Base-by-base conservation (phyloP, 2,329 filamentous ascomycete genomes). In the Xylaria sp. region DNA sequence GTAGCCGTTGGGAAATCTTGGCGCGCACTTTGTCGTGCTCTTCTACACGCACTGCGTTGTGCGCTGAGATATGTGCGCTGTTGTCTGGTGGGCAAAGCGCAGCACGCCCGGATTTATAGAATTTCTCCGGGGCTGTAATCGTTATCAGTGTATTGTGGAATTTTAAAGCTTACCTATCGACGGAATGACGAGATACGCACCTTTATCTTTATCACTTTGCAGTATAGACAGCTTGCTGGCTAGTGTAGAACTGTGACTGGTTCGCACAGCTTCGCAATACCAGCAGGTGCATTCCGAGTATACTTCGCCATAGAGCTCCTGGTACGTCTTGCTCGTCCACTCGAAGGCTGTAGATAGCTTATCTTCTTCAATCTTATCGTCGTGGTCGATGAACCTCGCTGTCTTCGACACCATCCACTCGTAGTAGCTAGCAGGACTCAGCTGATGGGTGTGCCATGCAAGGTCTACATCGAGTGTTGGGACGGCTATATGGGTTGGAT, bases 201-300 rank as follows among this genome's bases (percentile, higher is more conserved):
- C 67, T 64, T 67, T 74, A 76, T 79, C 68, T 62, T 80, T 83
- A 43, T 83, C 79, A 6, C 80, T 78, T 25, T 75, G 78, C 0
- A 80, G 82, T 6, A 79, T 69, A 5, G 80, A 78, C 15, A 88
- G 77, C 1, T 81, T 69, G 17, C 77, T 78, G 3, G 77, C 78
- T 2, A 84, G 67, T 1, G 78, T 73, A 11, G 79, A 82, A 2
- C 85, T 79, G 69, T 87, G 81, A 2, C 83, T 78, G 45, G 85
- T 79, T 35, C 89, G 86, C 56, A 89, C 83, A 4, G 87, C 83
- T 75, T 95, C 92, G 76, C 92, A 96, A 74, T 94, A 92, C 90
- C 91, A 94, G 75, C 91, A 94, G 0, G 87, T 91, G 70, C 91
- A 94, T 74, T 91, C 89, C 1, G 85, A 89, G 73, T 94, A 96